Evolutionary conservation across 805 yeast species (phyloP).

Genomic region (Cyberlindnera sargentensis): DNA sequence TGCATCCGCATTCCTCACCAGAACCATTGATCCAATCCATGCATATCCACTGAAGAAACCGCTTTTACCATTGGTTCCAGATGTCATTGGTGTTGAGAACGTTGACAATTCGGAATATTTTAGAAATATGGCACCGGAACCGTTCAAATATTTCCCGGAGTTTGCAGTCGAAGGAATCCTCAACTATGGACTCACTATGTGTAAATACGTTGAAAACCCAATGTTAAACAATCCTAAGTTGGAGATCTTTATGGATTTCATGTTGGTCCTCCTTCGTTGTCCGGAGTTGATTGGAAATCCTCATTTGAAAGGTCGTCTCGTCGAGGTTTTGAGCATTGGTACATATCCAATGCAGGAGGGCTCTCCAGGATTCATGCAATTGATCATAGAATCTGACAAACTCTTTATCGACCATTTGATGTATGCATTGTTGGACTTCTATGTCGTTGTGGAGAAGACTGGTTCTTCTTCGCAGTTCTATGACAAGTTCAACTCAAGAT

Average conservation of each 20-base stretch:
- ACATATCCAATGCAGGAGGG: slow-evolving; percentile 48
- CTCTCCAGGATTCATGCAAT: slow-evolving; percentile 67
- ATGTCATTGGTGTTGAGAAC: slow-evolving; percentile 54
- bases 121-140: slow-evolving; percentile 57
- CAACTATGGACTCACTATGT: slow-evolving; percentile 58
- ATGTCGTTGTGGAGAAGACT: slow-evolving; percentile 92
- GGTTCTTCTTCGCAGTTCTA: slow-evolving; percentile 94
- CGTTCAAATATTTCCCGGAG: slow-evolving; percentile 84
- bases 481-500: slow-evolving; percentile 90
- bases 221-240: slow-evolving; percentile 47
- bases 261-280: slow-evolving; percentile 70
- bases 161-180: slow-evolving; percentile 76
- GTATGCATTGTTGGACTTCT: slow-evolving; percentile 80
- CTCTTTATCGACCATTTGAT: slow-evolving; percentile 59
- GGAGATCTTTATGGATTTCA: slow-evolving; percentile 57
- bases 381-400: slow-evolving; percentile 55
- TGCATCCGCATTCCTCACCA: slow-evolving; percentile 60
- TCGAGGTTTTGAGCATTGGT: slow-evolving; percentile 76
- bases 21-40: slow-evolving; percentile 69
- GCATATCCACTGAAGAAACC: slow-evolving; percentile 47
- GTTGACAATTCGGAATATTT: slow-evolving; percentile 71
- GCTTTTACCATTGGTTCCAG: slow-evolving; percentile 51
- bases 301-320: slow-evolving; percentile 78
- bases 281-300: slow-evolving; percentile 88
- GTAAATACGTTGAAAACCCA: slow-evolving; percentile 50